Base-by-base conservation (phyloP, 768 basidiomycete species). In the Tephrocybe sp. region DNA sequence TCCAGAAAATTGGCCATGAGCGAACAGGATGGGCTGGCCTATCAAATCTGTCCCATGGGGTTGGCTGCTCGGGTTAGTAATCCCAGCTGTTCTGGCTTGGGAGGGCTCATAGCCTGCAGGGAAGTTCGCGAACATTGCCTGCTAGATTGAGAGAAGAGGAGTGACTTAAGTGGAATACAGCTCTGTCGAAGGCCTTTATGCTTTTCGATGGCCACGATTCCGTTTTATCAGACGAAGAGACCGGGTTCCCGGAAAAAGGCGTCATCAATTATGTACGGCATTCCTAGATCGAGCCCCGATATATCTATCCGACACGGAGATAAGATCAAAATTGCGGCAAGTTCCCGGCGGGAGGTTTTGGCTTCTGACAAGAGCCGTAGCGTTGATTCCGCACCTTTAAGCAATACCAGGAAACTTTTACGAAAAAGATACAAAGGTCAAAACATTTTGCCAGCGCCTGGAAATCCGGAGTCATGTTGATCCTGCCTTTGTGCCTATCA, bases 1-100 rank as follows among this genome's bases (percentile, higher is more conserved):
- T 21, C 84, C 85, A 39, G 76, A 68, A 63, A 88, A 84, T 56
- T 82, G 83, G 34, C 87, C 88, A 46, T 71, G 68, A 14, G 65
- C 66, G 58, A 83, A 88, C 53, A 70, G 71, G 39, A 85, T 80
- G 3, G 83, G 83, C 32, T 58, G 68, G 47, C 79, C 78, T 56
- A 81, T 74, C 52, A 68, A 59, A 57, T 65, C 61, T 37, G 64
- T 57, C 43, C 59, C 61, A 50, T 58, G 60, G 43, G 53, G 32
- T 51, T 63, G 60, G 51, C 52, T 30, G 28, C 46, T 40, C 15
- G 46, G 41, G 51, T 53, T 45, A 44, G 38, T 12, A n/a, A 42
- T 45, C 15, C 30, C 28, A 41, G 50, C 20, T 55, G 54, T 28
- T 47, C 48, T 46, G 8, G 45, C 12, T 36, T 53, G 56, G 20